Evolutionary conservation across 2,329 filamentous ascomycete genomes (phyloP).

Genomic region (Cordyceps militaris): DNA sequence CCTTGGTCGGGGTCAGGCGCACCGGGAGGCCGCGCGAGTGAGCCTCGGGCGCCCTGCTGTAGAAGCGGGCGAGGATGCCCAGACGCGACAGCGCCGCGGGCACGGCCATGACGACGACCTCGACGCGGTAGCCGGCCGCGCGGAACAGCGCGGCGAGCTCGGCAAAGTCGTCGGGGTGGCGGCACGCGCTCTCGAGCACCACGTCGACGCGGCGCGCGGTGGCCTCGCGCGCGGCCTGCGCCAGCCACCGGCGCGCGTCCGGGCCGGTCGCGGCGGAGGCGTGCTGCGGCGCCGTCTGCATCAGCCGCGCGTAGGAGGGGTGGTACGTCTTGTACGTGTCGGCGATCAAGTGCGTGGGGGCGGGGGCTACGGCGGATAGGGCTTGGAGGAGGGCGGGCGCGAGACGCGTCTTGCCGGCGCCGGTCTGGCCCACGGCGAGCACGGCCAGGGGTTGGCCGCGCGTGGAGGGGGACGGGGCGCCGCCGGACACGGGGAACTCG

Average conservation of each 20-base stretch:
- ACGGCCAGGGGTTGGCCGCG: slow-evolving; percentile 29
- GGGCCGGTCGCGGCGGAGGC: slow-evolving; percentile 32
- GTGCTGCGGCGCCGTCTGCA: slow-evolving; percentile 25
- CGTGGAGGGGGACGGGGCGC: slow-evolving; percentile 9
- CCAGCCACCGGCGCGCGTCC: slow-evolving; percentile 39
- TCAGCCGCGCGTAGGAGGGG: slow-evolving; percentile 31
- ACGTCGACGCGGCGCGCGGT: slow-evolving; percentile 27
- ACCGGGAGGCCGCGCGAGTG: slow-evolving; percentile 29
- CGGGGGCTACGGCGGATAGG: slow-evolving; percentile 16
- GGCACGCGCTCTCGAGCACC: slow-evolving; percentile 39
- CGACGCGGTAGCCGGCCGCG: slow-evolving; percentile 29
- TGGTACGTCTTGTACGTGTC: slow-evolving; percentile 45
- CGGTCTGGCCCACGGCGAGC: slow-evolving; percentile 41
- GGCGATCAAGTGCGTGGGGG: slow-evolving; percentile 36
- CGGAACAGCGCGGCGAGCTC: slow-evolving; percentile 29
- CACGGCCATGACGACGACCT: slow-evolving; percentile 36
- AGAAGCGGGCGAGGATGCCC: slow-evolving; percentile 35
- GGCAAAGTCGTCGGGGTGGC: slow-evolving; percentile 35
- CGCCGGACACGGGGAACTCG: slow-evolving; percentile 23
- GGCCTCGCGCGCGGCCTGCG: slow-evolving; percentile 30
- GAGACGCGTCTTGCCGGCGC: slow-evolving; percentile 41
- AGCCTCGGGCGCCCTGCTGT: slow-evolving; percentile 29
- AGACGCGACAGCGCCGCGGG: slow-evolving; percentile 34
- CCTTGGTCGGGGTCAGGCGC: slow-evolving; percentile 34
- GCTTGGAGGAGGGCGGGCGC: slow-evolving; percentile 32